Percentiles rank a stretch among this genome's conserved stretches.
Evolutionary conservation across 2,329 filamentous ascomycete species (phyloP).

Genomic region (Blumeriella jaapii): DNA sequence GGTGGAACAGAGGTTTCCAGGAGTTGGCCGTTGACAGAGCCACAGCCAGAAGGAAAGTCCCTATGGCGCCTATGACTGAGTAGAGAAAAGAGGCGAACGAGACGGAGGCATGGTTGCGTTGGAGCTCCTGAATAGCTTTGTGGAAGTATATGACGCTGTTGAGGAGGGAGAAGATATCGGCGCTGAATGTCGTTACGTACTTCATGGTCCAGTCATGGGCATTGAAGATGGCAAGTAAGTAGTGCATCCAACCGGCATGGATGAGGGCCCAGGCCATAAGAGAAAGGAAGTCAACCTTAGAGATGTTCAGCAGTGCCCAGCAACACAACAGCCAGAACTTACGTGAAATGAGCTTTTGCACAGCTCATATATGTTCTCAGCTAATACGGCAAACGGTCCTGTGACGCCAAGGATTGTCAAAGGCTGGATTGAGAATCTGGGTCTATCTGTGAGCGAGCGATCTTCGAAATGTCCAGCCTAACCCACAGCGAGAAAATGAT

Average conservation of each 20-base stretch:
- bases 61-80: constrained; percentile 49
- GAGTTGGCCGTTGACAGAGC: constrained; percentile 48
- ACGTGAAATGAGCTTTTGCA: constrained; percentile 44
- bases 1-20: constrained; percentile 51
- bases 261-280: constrained; percentile 60
- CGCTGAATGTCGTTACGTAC: constrained; percentile 56
- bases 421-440: constrained; percentile 45
- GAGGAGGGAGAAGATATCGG: constrained; percentile 54
- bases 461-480: background rate
- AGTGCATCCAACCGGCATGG: constrained; percentile 54
- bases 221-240: constrained; percentile 52
- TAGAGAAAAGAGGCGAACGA: constrained; percentile 54
- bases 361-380: constrained; percentile 51
- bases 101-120: constrained; percentile 43
- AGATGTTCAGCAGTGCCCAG: background rate
- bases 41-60: constrained; percentile 51
- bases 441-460: background rate
- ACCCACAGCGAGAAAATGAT: constrained; percentile 47
- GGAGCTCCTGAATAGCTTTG: constrained; percentile 52
- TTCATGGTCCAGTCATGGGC: constrained; percentile 61
- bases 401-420: constrained; percentile 55
- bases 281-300: constrained; percentile 46
- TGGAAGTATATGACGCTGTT: constrained; percentile 60
- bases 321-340: constrained; percentile 9
- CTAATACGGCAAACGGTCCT: constrained; percentile 54